phyloP scores from a whole-genome alignment of 345 rosid species.

The Linum lewisii region DNA sequence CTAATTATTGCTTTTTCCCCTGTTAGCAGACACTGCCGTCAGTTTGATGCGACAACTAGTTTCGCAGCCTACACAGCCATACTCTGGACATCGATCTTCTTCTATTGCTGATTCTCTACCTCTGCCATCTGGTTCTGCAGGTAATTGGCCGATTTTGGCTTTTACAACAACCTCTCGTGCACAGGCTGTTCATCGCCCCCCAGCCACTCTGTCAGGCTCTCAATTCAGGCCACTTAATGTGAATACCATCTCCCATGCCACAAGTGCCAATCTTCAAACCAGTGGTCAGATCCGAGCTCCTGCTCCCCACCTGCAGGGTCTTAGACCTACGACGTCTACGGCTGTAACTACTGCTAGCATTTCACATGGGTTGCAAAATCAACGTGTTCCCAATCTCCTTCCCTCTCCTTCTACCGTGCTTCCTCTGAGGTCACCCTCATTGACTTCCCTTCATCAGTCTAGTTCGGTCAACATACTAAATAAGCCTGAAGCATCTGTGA shows the following conservation, averaged over 20 bases:
- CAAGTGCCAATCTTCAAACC: slow-evolving; percentile 19
- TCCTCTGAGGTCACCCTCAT: slow-evolving; percentile 9
- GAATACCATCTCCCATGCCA: slow-evolving; percentile 20
- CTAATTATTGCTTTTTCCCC: not conserved
- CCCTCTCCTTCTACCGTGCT: slow-evolving; percentile 2
- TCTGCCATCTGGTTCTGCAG: slow-evolving; percentile 4
- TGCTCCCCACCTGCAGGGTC: slow-evolving; percentile 43
- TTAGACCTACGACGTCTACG: slow-evolving; percentile 26
- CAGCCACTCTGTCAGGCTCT: slow-evolving; percentile 12
- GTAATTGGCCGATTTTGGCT: slow-evolving; percentile 4
- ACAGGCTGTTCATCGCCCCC: slow-evolving; percentile 15
- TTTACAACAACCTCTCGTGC: slow-evolving; percentile 9
- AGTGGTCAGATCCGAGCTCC: slow-evolving; percentile 36
- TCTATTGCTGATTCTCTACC: slow-evolving; percentile 4
- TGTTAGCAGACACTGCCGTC: slow-evolving; percentile 28
- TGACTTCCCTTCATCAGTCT: not conserved
- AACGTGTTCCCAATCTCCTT: slow-evolving; percentile 10
- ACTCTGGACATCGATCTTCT: slow-evolving; percentile 19
- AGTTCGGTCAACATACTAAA: too few species aligned
- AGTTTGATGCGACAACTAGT: slow-evolving; percentile 28
- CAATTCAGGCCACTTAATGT: slow-evolving; percentile 26
- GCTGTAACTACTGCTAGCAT: slow-evolving; percentile 13
- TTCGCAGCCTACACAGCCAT: slow-evolving; percentile 16
- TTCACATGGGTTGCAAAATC: slow-evolving; percentile 10
- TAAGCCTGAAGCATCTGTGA: too few species aligned